Conservation (phyloP, 768 basidiomycete genomes). For the Lactifluus piperatus region DNA sequence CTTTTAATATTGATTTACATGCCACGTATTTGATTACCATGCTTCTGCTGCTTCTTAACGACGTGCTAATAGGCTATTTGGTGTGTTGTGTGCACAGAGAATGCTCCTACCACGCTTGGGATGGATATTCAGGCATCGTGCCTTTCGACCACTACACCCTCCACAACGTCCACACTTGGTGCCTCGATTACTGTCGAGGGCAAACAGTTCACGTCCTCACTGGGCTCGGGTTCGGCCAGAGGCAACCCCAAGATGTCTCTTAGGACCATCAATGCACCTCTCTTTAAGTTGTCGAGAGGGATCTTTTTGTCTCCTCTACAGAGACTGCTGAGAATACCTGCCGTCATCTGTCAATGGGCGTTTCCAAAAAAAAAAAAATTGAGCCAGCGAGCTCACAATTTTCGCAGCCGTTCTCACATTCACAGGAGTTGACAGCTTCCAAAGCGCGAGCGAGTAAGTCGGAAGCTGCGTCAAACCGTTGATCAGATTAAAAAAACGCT, state of each 20-base stretch:
- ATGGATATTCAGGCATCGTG: background rate
- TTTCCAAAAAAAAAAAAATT: background rate
- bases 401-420: slow-evolving; percentile 61
- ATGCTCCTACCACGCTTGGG: background rate
- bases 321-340: slow-evolving; percentile 56
- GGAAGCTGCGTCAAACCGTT: slow-evolving; percentile 32
- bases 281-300: slow-evolving; percentile 61
- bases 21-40: background rate
- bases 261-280: slow-evolving; percentile 63
- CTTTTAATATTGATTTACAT: background rate
- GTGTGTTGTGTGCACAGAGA: background rate
- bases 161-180: slow-evolving; percentile 32
- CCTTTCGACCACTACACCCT: slow-evolving; percentile 12
- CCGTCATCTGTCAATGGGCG: background rate
- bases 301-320: slow-evolving; percentile 72
- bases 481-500: background rate
- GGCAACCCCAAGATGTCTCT: slow-evolving; percentile 44
- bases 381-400: slow-evolving; percentile 41
- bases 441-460: slow-evolving; percentile 53
- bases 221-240: slow-evolving; percentile 30
- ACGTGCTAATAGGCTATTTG: background rate
- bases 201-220: slow-evolving; percentile 14
- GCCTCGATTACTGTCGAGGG: slow-evolving; percentile 50
- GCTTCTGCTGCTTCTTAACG: background rate
- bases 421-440: slow-evolving; percentile 47